Conservation (phyloP, 2,329 filamentous ascomycete genomes). For the Fusarium domesticum region DNA sequence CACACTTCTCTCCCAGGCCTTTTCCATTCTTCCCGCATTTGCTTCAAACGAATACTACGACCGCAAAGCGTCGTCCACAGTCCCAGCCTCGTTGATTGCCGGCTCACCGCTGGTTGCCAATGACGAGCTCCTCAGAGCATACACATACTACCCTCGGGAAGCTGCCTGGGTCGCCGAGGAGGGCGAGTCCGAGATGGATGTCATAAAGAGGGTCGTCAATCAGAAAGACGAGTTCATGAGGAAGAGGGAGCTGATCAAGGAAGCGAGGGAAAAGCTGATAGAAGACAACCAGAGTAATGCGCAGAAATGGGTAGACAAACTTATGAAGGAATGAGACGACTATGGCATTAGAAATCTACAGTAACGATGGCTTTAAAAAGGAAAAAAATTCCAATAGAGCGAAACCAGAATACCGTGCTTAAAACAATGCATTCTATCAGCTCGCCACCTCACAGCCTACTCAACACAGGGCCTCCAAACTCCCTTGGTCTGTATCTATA, state of each 20-base stretch:
- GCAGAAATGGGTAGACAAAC: not conserved
- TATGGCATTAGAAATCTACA: not conserved
- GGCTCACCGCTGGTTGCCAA: constrained; percentile 1
- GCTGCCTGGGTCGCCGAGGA: not conserved
- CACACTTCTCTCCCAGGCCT: not conserved
- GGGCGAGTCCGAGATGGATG: constrained; percentile 1
- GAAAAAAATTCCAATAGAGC: no score
- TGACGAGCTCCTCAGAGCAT: constrained; percentile 1
- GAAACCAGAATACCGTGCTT: no score
- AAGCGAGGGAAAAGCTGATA: not conserved
- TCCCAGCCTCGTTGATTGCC: constrained; percentile 3
- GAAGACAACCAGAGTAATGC: not conserved
- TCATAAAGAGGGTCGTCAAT: not conserved
- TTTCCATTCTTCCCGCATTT: constrained; percentile 1
- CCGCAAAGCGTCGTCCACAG: constrained; percentile 1
- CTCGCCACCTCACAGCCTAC: no score
- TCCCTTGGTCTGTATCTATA: no score
- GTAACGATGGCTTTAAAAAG: not conserved
- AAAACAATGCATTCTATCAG: no score
- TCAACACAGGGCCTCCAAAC: no score
- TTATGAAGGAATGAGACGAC: not conserved
- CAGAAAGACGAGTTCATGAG: not conserved
- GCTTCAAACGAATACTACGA: constrained; percentile 1
- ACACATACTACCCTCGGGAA: not conserved
- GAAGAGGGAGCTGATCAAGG: not conserved